Evolutionary conservation across 108 stramenopile genomes (phyloP), one percentile per base, ranked within the genome.

Genomic region (Craspedostauros australis): DNA sequence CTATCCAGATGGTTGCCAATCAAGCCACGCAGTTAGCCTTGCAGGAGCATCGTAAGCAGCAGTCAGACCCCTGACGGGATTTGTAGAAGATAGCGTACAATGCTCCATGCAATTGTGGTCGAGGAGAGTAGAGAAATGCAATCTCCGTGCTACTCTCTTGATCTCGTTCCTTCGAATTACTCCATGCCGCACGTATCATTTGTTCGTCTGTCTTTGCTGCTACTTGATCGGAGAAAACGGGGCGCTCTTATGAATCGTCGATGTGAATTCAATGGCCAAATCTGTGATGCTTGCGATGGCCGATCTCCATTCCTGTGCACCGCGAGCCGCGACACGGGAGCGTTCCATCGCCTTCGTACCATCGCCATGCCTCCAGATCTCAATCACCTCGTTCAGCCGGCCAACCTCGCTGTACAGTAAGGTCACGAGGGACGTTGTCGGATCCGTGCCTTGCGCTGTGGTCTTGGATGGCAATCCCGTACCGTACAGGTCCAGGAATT

Each of bases 341-440:
- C 34, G 56, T 56, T 79, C 81, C 81, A 82, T 87, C 7, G 78
- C 81, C 3, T 11, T 40, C 25, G 65, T 57, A 21, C 80, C 77
- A 27, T 64, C 60, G 7, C 80, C 80, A 57, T 87, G 85, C 28
- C 77, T 72, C 85, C 85, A 87, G 32, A 87, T 57, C 49, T 87
- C 81, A 46, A 76, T 75, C 1, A 80, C 80, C 37, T 80, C 79
- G 52, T 87, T 87, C 46, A 87, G 50, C 14, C 49, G 36, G 20
- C 81, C 80, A 6, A 82, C 64, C 54, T 87, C 81, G 19, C 54
- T 65, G 37, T 76, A 66, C 15, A 87, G 39, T 2, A 87, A 26
- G 27, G 81, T 78, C 0, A 75, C 52, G 18, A 87, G 46, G 20
- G 60, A 39, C 8, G 85, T 82, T 1, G 68, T 65, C 0, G 80